These are phyloP conservation scores for Chytriomyces sp. DNA, from an alignment of 192 early-diverging fungal species.

Conservation along the genomic window DNA sequence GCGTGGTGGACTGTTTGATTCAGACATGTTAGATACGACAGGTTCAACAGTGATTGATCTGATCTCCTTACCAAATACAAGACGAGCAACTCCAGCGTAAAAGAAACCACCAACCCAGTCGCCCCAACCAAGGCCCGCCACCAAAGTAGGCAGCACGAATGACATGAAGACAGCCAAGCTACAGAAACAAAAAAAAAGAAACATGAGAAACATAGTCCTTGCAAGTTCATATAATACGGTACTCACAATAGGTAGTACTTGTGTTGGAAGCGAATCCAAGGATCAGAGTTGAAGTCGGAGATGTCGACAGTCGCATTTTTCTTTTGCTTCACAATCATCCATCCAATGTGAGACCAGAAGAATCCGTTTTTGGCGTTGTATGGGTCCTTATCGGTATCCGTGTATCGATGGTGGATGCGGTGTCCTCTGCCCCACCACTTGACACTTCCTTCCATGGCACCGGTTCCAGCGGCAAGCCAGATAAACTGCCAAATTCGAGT, in stretches of 20 bases:
- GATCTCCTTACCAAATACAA: conserved; percentile 39
- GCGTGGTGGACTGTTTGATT: conserved; percentile 53
- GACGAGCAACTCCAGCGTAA: conserved; percentile 52
- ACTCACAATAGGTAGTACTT: conserved; percentile 47
- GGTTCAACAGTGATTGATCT: conserved; percentile 42
- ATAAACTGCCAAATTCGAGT: conserved; percentile 38
- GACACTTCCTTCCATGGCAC: conserved; percentile 57
- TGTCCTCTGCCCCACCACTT: conserved; percentile 60
- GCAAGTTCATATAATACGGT: background rate
- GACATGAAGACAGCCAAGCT: conserved; percentile 53
- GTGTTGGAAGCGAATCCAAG: conserved; percentile 55
- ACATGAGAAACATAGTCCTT: too few species aligned
- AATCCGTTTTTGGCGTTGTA: conserved; percentile 58
- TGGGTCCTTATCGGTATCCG: conserved; percentile 61
- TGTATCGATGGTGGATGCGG: conserved; percentile 59
- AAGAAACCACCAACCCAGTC: conserved; percentile 62
- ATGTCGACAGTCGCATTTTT: conserved; percentile 48
- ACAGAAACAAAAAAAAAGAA: too few species aligned
- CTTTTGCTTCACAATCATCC: conserved; percentile 54
- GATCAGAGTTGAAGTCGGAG: conserved; percentile 54
- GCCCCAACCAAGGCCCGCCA: conserved; percentile 77
- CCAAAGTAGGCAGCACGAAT: conserved; percentile 76
- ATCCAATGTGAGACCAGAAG: conserved; percentile 57
- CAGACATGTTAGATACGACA: conserved; percentile 51
- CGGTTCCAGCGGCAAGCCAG: conserved; percentile 46